Evolutionary conservation across 78 protist genomes (phyloP).

Genomic region (Planoprotostelium fungivorum): DNA sequence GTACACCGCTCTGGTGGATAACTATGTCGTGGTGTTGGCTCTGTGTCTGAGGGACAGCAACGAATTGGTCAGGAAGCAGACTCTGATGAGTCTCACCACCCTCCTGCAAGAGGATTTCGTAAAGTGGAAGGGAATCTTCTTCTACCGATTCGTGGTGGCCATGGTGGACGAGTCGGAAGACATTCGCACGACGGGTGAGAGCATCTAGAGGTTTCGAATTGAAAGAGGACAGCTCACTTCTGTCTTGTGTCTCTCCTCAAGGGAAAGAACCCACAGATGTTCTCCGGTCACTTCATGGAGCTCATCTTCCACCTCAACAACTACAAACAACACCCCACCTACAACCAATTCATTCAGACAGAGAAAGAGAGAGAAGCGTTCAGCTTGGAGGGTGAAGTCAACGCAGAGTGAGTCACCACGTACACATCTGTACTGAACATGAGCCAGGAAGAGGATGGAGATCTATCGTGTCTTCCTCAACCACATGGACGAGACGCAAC

Average conservation of each 20-base stretch:
- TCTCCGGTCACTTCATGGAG: slow-evolving; percentile 59
- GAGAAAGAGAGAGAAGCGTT: neutral
- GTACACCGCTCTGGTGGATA: slow-evolving; percentile 63
- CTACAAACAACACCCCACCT: slow-evolving; percentile 48
- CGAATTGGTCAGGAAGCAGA: slow-evolving; percentile 67
- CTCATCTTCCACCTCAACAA: slow-evolving; percentile 54
- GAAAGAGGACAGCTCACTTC: slow-evolving; percentile 35
- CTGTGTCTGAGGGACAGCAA: slow-evolving; percentile 39
- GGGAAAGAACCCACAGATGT: slow-evolving; percentile 29
- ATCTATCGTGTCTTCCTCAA: slow-evolving; percentile 56
- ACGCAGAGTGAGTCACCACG: neutral
- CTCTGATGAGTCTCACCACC: slow-evolving; percentile 53
- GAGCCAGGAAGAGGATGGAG: slow-evolving; percentile 28
- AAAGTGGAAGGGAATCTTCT: slow-evolving; percentile 74
- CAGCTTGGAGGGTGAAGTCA: neutral
- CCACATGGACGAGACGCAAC: slow-evolving; percentile 43
- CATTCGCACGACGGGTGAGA: neutral
- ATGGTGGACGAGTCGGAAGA: slow-evolving; percentile 47
- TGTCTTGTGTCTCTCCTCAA: slow-evolving; percentile 49
- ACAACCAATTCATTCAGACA: slow-evolving; percentile 26
- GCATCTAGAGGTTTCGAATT: slow-evolving; percentile 7
- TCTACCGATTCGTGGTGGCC: slow-evolving; percentile 59
- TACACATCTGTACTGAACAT: slow-evolving; percentile 15
- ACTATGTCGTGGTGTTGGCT: slow-evolving; percentile 57
- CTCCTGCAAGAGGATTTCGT: slow-evolving; percentile 72